These are phyloP conservation scores for Areca catechu DNA, from an alignment of 176 grass and related monocot genomes.

Conservation along the genomic window DNA sequence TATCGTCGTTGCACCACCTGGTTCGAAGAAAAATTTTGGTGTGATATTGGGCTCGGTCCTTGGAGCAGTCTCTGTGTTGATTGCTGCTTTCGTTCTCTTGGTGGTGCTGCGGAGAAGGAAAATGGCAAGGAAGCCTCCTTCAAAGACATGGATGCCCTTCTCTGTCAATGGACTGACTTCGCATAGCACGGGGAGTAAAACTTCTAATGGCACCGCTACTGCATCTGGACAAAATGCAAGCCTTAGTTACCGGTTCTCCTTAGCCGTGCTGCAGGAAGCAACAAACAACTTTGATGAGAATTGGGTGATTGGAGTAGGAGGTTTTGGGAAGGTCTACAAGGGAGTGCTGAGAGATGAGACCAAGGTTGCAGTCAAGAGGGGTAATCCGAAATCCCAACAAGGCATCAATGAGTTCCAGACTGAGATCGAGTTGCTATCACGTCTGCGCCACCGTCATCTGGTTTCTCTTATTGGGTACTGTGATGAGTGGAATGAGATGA, in stretches of 20 bases:
- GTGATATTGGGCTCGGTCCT: constrained; percentile 61
- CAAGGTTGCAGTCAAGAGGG: constrained; percentile 89
- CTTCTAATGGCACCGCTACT: constrained; percentile 59
- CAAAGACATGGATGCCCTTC: constrained; percentile 16
- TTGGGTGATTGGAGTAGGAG: constrained; percentile 87
- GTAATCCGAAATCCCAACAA: constrained; percentile 85
- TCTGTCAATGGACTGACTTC: constrained; percentile 73
- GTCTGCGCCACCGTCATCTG: constrained; percentile 77
- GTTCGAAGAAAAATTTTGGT: constrained; percentile 43
- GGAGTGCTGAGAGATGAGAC: constrained; percentile 65
- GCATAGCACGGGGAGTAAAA: constrained; percentile 62
- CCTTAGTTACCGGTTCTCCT: constrained; percentile 58
- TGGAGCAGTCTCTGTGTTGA: constrained; percentile 41
- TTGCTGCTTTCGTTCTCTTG: constrained; percentile 9
- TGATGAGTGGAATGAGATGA: constrained; percentile 95
- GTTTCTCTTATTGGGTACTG: constrained; percentile 88
- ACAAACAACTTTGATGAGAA: constrained; percentile 91
- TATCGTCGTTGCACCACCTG: constrained; percentile 29
- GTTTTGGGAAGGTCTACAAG: constrained; percentile 94
- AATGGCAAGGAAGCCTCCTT: too few species aligned
- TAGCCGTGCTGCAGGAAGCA: constrained; percentile 71
- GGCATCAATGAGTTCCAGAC: constrained; percentile 87
- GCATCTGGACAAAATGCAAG: constrained; percentile 68
- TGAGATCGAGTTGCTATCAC: constrained; percentile 84
- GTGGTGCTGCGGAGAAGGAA: too few species aligned